Evolutionary conservation across 768 basidiomycete genomes (phyloP), one percentile per base, ranked within the genome.

Genomic region (Tubosaeta brunneosetosa): DNA sequence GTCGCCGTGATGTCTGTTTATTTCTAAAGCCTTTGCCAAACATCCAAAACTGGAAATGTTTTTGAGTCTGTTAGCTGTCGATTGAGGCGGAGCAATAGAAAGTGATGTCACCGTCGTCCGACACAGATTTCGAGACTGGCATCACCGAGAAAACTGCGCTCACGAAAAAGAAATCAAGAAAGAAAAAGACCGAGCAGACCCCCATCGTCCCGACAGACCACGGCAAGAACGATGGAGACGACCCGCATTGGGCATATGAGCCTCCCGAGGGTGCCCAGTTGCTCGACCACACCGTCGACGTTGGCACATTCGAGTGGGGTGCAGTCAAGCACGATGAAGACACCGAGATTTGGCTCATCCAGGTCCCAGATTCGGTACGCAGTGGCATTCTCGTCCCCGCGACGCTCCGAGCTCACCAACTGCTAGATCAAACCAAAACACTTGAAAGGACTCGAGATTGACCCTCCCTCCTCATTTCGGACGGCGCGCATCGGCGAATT

Each of bases 291-390:
- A 58, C 67, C 22, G 68, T 71, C 13, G 78, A 84, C 52, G 55
- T 8, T 2, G 72, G 73, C 1, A 73, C 75, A 3, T 86, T 86
- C 59, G 88, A 88, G 59, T 90, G 86, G 86, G 84, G 85, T 52
- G 67, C 71, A 6, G 55, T 91, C 5, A 73, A 79, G 11, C 67
- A 78, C 46, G 75, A 84, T 26, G 66, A 72, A 0, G 79, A 89
- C 53, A 59, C 81, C 10, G 87, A 91, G 58, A 58, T 91, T 8
- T 89, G 86, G 80, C 68, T 88, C 12, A 77, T 90, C 33, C 79
- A 87, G 11, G 78, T 82, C 13, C 88, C 88, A 22, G 80, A 84
- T 12, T 76, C 76, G 36, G 88, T 89, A 62, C 53, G 85, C 72
- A 13, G 19, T 26, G 17, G 17, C 27, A 14, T 13, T 6, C 4